These are phyloP conservation scores for Megacollybia platyphylla DNA, from an alignment of 1,284 basidiomycete genomes.

Conservation along the genomic window DNA sequence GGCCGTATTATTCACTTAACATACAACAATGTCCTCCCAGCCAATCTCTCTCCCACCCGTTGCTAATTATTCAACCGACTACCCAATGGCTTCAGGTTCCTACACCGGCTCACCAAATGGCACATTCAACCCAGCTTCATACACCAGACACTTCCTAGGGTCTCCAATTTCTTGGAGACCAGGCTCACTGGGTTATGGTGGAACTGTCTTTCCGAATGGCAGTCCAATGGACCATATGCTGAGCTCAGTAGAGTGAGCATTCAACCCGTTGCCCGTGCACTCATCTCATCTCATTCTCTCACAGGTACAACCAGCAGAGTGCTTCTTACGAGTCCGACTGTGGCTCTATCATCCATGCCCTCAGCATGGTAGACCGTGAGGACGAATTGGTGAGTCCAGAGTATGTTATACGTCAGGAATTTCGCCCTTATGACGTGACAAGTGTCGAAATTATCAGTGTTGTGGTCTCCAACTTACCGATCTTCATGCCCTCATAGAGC, in stretches of 20 bases:
- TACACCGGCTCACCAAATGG: conserved; percentile 30
- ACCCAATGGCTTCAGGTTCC: conserved; percentile 30
- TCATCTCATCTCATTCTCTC: neutral
- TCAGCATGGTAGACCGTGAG: conserved; percentile 54
- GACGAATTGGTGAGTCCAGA: conserved; percentile 47
- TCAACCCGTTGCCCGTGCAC: conserved; percentile 2
- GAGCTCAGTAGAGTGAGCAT: conserved; percentile 46
- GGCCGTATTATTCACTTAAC: no score
- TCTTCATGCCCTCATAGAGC: conserved; percentile 76
- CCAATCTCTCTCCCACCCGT: conserved; percentile 40
- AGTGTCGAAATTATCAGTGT: conserved; percentile 77
- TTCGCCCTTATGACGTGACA: conserved; percentile 4
- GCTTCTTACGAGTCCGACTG: conserved; percentile 46
- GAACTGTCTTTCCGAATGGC: conserved; percentile 43
- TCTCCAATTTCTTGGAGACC: conserved; percentile 59
- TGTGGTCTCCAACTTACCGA: conserved; percentile 71
- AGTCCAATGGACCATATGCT: conserved; percentile 49
- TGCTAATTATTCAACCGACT: conserved; percentile 16
- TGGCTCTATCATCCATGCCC: conserved; percentile 50
- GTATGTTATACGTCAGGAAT: conserved; percentile 3
- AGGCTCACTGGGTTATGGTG: conserved; percentile 47
- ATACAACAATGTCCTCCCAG: conserved; percentile 24
- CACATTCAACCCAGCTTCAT: conserved; percentile 49
- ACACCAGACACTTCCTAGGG: conserved; percentile 52
- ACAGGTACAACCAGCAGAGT: conserved; percentile 33